Evolutionary conservation across 2,329 filamentous ascomycete species (phyloP), one percentile per base, ranked within the genome.

Genomic region (Ascochyta clinopodiicola): DNA sequence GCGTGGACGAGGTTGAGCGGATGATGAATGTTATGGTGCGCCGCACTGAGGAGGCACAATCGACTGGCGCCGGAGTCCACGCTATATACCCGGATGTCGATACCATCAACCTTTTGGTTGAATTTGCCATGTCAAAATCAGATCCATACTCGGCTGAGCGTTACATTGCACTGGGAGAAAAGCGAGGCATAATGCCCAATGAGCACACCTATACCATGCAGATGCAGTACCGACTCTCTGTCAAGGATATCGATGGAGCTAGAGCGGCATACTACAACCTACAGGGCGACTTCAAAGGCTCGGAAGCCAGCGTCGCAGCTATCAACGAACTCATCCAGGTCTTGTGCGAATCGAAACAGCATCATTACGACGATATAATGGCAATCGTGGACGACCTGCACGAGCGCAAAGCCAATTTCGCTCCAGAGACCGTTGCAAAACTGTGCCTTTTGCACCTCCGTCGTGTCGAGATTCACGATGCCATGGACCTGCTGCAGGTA

Each of bases 401-500:
- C 54, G 86, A 92, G 66, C 85, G 87, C 7, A 74, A 87, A 50
- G 84, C 86, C 7, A 84, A 82, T 1, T 82, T 97, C 13, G 88
- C 90, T 32, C 86, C 92, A 0, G 82, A 87, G 38, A 96, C 92
- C 0, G 85, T 95, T 0, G 86, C 88, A 6, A 83, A 85, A 0
- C 80, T 97, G n/a, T 89, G 88, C 56, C 80, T 88, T 39, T 80
- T 89, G 37, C 89, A 96, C 63, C 82, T 97, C 10, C 83, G 85
- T 57, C 86, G 89, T 36, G 89, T 91, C 66, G 90, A 96, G 70
- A 82, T 87, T 38, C 86, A 88, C 60, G 92, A 96, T 58, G 87
- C 92, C 4, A 88, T 92, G 59, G 91, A 96, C 69, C 83, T 96
- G 0, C 83, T 98, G 15, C 91, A 92, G 22, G 82, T 88, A 4